A percentile compares a stretch with the other conserved stretches of the same genome.
Evolutionary conservation across 179 eudicot species (phyloP).

Genomic region (Spinacia oleracea): DNA sequence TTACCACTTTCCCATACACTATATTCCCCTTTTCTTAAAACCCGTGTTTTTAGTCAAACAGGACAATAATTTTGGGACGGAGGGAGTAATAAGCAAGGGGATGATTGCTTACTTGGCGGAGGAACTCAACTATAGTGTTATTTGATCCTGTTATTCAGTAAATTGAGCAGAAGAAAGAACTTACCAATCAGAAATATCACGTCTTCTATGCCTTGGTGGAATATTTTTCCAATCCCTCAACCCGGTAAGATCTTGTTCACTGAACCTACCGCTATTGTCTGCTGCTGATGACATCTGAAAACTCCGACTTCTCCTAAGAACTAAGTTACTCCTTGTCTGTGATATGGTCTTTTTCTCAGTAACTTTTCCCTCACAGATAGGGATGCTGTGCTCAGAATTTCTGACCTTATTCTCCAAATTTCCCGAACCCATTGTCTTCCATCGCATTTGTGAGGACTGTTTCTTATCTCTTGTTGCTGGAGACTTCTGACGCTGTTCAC

Average conservation of each 20-base stretch:
- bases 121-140: not conserved
- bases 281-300: constrained; percentile 29
- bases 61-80: no score
- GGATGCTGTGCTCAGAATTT: constrained; percentile 18
- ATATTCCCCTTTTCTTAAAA: no score
- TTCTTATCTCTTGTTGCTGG: constrained; percentile 24
- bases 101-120: not conserved
- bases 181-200: constrained; percentile 33
- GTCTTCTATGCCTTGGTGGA: constrained; percentile 25
- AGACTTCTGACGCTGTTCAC: constrained; percentile 21
- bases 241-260: constrained; percentile 18
- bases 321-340: constrained; percentile 22
- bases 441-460: constrained; percentile 5
- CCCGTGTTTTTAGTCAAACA: no score
- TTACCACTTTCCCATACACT: no score
- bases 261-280: constrained; percentile 2
- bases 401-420: constrained; percentile 16
- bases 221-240: constrained; percentile 21
- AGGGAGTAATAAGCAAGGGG: not conserved
- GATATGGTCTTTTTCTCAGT: constrained; percentile 28
- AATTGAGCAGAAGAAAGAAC: constrained; percentile 10
- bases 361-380: constrained; percentile 28
- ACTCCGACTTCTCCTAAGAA: constrained; percentile 30
- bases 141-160: constrained; percentile 4
- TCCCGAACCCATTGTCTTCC: constrained; percentile 22